Evolutionary conservation across 139 green algal genomes (phyloP).

Genomic region (Chlorella ohadii): DNA sequence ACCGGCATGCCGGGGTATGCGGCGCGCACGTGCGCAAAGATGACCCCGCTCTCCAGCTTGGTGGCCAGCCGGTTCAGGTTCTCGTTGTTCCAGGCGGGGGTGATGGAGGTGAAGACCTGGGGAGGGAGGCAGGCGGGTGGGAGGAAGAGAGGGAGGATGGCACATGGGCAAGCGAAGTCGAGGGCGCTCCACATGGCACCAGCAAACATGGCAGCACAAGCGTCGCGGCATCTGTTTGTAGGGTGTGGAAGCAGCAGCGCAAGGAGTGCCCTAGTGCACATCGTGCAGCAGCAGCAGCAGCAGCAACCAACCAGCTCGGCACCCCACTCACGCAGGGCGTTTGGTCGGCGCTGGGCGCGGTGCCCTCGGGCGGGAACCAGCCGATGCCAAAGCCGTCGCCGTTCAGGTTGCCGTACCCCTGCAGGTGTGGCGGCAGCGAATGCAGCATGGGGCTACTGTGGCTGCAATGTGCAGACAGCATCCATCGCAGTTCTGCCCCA

Average conservation of each 20-base stretch:
- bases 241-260: too few relatives aligned
- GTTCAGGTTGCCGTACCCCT: conserved; percentile 90
- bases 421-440: too few relatives aligned
- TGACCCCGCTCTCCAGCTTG: conserved; percentile 91
- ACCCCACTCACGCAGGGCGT: conserved; percentile 21
- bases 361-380: conserved; percentile 72
- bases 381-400: conserved; percentile 95
- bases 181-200: too few relatives aligned
- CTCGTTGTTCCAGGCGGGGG: conserved; percentile 97
- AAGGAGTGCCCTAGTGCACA: too few relatives aligned
- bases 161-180: too few relatives aligned
- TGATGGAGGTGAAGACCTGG: conserved; percentile 92
- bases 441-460: too few relatives aligned
- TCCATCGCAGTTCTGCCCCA: too few relatives aligned
- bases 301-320: too few relatives aligned
- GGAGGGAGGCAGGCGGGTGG: conserved; percentile 31
- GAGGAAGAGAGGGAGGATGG: not conserved
- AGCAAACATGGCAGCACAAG: not conserved
- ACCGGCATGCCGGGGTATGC: conserved; percentile 97
- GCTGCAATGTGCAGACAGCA: too few relatives aligned
- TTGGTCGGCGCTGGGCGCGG: conserved; percentile 42
- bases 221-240: too few relatives aligned
- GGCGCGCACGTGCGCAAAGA: conserved; percentile 96
- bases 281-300: too few relatives aligned
- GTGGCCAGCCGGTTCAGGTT: conserved; percentile 90